Conservation (phyloP, 208 protist species). For the Borovskyia barvae region DNA sequence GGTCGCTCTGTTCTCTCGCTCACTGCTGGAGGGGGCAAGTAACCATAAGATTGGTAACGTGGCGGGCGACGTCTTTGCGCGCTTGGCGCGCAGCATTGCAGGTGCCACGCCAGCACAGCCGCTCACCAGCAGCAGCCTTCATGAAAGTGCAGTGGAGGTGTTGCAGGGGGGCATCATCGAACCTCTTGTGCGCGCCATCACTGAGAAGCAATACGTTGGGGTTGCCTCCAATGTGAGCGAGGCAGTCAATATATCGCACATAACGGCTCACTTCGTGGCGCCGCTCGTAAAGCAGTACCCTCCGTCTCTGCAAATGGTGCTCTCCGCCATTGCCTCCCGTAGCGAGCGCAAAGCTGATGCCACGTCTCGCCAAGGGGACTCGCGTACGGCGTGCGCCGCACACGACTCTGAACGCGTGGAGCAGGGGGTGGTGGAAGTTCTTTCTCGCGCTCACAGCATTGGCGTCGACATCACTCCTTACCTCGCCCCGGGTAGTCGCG, state of each 20-base stretch:
- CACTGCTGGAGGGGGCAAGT: slow-evolving; percentile 55
- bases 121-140: not conserved
- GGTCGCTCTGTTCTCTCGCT: slow-evolving; percentile 36
- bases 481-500: slow-evolving; percentile 28
- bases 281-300: slow-evolving; percentile 61
- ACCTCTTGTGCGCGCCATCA: slow-evolving; percentile 55
- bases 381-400: not conserved
- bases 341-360: not conserved
- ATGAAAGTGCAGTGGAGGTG: slow-evolving; percentile 7
- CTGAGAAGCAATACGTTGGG: slow-evolving; percentile 38
- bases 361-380: slow-evolving; percentile 3
- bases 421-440: slow-evolving; percentile 78
- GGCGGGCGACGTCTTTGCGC: slow-evolving; percentile 74
- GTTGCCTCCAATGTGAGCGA: slow-evolving; percentile 48
- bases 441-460: slow-evolving; percentile 51
- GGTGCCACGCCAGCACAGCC: not conserved
- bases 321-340: slow-evolving; percentile 13
- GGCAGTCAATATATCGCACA: slow-evolving; percentile 56
- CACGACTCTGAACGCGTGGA: slow-evolving; percentile 25
- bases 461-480: slow-evolving; percentile 65
- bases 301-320: slow-evolving; percentile 16
- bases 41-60: slow-evolving; percentile 87
- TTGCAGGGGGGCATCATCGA: slow-evolving; percentile 44
- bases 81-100: slow-evolving; percentile 24
- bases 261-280: slow-evolving; percentile 74